Evolutionary conservation across 2,329 filamentous ascomycete species (phyloP).

Genomic region (Cadophora sp.): DNA sequence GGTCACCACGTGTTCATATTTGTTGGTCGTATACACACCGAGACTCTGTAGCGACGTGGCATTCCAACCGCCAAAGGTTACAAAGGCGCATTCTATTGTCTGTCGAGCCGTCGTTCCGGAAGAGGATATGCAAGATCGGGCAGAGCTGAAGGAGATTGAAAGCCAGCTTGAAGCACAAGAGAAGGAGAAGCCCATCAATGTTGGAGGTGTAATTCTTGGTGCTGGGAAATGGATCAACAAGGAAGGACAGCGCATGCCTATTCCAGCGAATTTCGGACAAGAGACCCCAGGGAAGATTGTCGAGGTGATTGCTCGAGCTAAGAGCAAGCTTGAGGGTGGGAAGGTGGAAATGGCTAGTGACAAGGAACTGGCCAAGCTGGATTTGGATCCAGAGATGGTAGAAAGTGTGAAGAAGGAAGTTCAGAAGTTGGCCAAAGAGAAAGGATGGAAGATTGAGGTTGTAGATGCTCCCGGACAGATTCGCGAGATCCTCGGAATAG

Average conservation of each 20-base stretch:
- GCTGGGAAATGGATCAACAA: constrained; percentile 42
- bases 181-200: constrained; percentile 43
- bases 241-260: constrained; percentile 40
- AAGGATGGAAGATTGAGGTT: constrained; percentile 82
- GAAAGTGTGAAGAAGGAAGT: constrained; percentile 73
- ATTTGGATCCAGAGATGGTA: constrained; percentile 63
- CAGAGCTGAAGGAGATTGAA: constrained; percentile 49
- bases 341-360: constrained; percentile 55
- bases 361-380: constrained; percentile 71
- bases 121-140: constrained; percentile 38
- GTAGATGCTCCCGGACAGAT: constrained; percentile 68
- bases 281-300: constrained; percentile 57
- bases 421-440: constrained; percentile 70
- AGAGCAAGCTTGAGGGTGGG: constrained; percentile 41
- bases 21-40: constrained; percentile 77
- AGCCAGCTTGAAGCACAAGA: constrained; percentile 47
- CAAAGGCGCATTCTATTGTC: constrained; percentile 65
- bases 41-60: constrained; percentile 78
- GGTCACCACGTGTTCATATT: constrained; percentile 72
- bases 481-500: constrained; percentile 72
- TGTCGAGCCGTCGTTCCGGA: constrained; percentile 66
- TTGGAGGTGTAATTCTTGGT: constrained; percentile 41
- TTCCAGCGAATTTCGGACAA: constrained; percentile 50
- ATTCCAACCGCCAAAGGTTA: constrained; percentile 71
- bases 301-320: constrained; percentile 37